These are phyloP conservation scores for Sporothrix euskadiensis DNA, from an alignment of 2,329 filamentous ascomycete genomes.

Conservation along the genomic window DNA sequence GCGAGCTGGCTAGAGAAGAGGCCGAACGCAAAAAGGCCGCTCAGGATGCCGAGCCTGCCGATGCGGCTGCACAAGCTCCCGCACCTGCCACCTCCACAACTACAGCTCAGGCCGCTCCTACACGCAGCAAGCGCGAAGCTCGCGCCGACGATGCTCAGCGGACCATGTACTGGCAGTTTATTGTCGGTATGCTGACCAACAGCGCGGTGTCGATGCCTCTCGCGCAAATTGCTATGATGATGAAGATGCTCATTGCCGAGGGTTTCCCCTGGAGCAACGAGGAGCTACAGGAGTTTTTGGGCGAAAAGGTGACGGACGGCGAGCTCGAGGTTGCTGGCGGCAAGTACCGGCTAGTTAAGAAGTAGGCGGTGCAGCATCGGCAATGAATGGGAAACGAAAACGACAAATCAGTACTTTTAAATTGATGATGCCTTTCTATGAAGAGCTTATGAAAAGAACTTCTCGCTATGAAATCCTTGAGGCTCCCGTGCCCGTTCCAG, in stretches of 20 bases:
- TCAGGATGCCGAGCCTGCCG: conserved; percentile 32
- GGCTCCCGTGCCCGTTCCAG: background rate
- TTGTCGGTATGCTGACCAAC: conserved; percentile 93
- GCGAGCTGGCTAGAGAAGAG: conserved; percentile 35
- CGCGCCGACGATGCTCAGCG: conserved; percentile 59
- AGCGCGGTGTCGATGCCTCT: conserved; percentile 77
- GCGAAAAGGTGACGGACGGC: conserved; percentile 71
- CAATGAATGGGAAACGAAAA: background rate
- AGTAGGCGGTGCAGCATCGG: conserved; percentile 40
- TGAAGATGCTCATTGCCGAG: conserved; percentile 85
- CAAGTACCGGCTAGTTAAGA: conserved; percentile 67
- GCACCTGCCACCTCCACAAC: conserved; percentile 25
- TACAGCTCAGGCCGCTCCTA: conserved; percentile 34
- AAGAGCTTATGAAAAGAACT: background rate
- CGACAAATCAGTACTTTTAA: background rate
- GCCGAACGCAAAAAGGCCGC: background rate
- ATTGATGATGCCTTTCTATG: background rate
- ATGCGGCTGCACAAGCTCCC: conserved; percentile 35
- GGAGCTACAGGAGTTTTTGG: conserved; percentile 78
- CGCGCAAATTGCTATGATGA: conserved; percentile 84
- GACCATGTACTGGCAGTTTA: conserved; percentile 83
- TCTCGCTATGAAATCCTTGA: background rate
- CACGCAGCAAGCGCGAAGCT: conserved; percentile 37
- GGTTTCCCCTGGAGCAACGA: conserved; percentile 89
- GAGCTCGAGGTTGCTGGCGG: conserved; percentile 69